Base-by-base conservation (phyloP, 495 filamentous ascomycete species). In the Penicillium desertorum region DNA sequence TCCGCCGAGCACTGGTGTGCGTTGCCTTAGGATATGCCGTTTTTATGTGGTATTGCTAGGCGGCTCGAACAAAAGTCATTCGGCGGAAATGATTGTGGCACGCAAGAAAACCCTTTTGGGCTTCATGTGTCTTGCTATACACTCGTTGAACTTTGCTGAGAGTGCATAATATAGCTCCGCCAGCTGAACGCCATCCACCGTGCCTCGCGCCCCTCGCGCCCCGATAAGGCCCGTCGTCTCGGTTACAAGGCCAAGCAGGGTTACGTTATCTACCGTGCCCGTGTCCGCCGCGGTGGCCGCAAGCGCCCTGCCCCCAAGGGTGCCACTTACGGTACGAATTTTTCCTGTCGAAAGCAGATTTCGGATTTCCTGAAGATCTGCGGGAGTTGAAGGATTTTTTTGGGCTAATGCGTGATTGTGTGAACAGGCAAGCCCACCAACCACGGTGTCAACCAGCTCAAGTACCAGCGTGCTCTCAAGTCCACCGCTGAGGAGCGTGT, bases 221-320 rank as follows among this genome's bases (percentile, higher is more conserved):
- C 94, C 71, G 94, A 98, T 82, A 98, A 98, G 87, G 94, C 94
- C 72, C 95, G 95, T 81, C 95, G 94, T 80, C 89, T 98, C 64
- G 94, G 94, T 67, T 98, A 98, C 89, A 98, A 98, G 89, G 93
- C 95, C 80, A 98, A 98, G 89, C 94, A 98, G 81, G 94, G 94
- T 78, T 98, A 97, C 86, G 94, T 97, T 74, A 90, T 98, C 88
- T 98, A 98, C 86, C 94, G 94, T 75, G 83, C 95, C 70, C 93
- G 94, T 76, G 94, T 98, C 64, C 88, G 94, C 74, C 88, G 94
- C 75, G 94, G 94, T 86, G 94, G 94, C 65, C 88, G 94, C 81
- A 98, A 98, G 91, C 82, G 81, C 75, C 94, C 94, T 64, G 92
- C 86, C 45, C 83, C 88, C 69, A 98, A 98, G 91, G 94, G 94